Percentiles rank a stretch among this genome's conserved stretches.
These are phyloP conservation scores for Didymella pomorum DNA, from an alignment of 2,329 filamentous ascomycete species.

Conservation along the genomic window DNA sequence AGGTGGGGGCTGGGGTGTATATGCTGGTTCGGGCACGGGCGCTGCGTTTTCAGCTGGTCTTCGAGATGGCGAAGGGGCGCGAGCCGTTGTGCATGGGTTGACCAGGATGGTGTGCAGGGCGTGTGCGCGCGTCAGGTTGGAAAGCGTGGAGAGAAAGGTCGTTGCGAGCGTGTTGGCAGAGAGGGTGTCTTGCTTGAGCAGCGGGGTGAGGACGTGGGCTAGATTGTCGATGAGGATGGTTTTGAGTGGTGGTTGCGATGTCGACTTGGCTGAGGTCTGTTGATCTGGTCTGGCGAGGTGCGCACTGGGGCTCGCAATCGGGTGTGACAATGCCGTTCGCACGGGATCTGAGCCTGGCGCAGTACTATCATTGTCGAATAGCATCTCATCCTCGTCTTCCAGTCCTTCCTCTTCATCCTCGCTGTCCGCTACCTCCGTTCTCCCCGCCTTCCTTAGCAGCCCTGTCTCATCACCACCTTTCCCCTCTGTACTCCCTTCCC, in stretches of 20 bases:
- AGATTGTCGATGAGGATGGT: constrained; percentile 52
- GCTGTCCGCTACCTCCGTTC: constrained; percentile 44
- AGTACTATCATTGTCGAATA: constrained; percentile 37
- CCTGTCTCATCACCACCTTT: background rate
- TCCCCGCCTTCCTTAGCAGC: constrained; percentile 13
- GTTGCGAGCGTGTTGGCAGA: constrained; percentile 53
- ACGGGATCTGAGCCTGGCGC: background rate
- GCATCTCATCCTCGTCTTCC: constrained; percentile 44
- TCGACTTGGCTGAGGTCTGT: background rate
- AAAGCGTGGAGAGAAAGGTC: constrained; percentile 53
- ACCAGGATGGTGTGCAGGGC: constrained; percentile 53
- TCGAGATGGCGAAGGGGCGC: constrained; percentile 10
- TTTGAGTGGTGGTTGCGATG: background rate
- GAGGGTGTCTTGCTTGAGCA: constrained; percentile 49
- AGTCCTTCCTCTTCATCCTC: constrained; percentile 46
- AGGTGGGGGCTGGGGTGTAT: constrained; percentile 26
- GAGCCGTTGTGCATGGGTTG: constrained; percentile 41
- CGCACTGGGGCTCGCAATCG: background rate
- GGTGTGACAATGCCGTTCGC: background rate
- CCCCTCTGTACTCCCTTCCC: background rate
- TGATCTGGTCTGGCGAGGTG: background rate
- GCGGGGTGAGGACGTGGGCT: constrained; percentile 47
- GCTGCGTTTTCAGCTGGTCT: constrained; percentile 1
- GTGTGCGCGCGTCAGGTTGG: constrained; percentile 49
- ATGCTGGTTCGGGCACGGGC: constrained; percentile 14